A percentile compares a stretch with the other conserved stretches of the same genome.
These are phyloP conservation scores for Mucor lusitanicus DNA, from an alignment of 371 early-diverging fungal genomes.

Conservation along the genomic window DNA sequence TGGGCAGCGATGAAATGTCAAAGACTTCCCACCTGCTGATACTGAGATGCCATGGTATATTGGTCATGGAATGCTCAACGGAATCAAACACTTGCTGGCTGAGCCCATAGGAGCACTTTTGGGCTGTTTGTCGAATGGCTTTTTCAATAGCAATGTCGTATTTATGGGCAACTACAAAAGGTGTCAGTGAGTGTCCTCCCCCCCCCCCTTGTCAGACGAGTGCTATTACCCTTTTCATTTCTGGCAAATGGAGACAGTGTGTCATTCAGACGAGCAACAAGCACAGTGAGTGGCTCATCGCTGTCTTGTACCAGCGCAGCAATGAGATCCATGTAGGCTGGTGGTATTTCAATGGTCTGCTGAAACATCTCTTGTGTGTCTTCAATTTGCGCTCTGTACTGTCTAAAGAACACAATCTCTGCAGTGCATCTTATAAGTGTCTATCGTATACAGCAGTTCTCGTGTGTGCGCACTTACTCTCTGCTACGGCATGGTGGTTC, in stretches of 20 bases:
- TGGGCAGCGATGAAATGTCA: slow-evolving; percentile 41
- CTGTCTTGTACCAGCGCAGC: slow-evolving; percentile 45
- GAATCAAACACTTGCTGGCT: slow-evolving; percentile 2
- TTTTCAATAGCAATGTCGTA: slow-evolving; percentile 35
- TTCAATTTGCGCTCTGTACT: slow-evolving; percentile 24
- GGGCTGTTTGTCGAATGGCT: slow-evolving; percentile 21
- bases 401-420: slow-evolving; percentile 40
- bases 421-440: background rate
- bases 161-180: slow-evolving; percentile 20
- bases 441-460: background rate
- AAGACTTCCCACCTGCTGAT: slow-evolving; percentile 63
- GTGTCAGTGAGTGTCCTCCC: background rate
- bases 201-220: background rate
- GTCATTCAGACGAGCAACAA: slow-evolving; percentile 37
- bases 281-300: slow-evolving; percentile 32
- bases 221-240: slow-evolving; percentile 35
- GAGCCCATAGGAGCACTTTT: slow-evolving; percentile 36
- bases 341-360: slow-evolving; percentile 25
- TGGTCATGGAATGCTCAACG: slow-evolving; percentile 23
- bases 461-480: slow-evolving; percentile 15
- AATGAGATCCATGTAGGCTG: slow-evolving; percentile 24
- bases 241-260: slow-evolving; percentile 39
- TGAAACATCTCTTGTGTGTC: background rate
- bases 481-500: slow-evolving; percentile 26
- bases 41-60: slow-evolving; percentile 36